phyloP scores from a whole-genome alignment of 441 rosid species.

The Arabidopsis lyrata region DNA sequence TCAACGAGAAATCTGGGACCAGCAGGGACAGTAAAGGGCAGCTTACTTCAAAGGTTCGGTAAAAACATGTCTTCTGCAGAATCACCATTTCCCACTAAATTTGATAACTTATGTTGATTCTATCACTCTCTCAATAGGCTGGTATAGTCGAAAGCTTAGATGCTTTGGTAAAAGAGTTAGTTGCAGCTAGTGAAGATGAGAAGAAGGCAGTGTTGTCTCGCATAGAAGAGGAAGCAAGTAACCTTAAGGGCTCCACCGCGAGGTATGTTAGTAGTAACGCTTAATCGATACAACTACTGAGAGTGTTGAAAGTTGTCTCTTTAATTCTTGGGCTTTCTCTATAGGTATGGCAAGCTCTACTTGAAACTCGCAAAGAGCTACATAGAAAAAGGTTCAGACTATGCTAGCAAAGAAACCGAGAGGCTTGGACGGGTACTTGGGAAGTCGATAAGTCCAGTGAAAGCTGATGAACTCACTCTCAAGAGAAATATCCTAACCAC shows the following conservation, averaged over 20 bases:
- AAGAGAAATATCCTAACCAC: constrained; percentile 80
- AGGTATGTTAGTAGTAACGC: constrained; percentile 53
- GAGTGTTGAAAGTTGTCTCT: constrained; percentile 3
- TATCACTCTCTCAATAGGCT: constrained; percentile 59
- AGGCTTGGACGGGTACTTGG: constrained; percentile 87
- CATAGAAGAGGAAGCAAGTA: constrained; percentile 78
- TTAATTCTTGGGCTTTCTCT: constrained; percentile 5
- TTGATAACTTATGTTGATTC: constrained; percentile 5
- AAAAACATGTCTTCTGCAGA: background rate
- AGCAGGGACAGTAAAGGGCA: constrained; percentile 89
- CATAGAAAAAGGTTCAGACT: constrained; percentile 80
- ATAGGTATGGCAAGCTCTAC: constrained; percentile 81
- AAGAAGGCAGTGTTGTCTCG: constrained; percentile 69
- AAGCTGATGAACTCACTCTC: constrained; percentile 87
- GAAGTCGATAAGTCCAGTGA: constrained; percentile 85
- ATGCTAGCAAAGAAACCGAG: constrained; percentile 76
- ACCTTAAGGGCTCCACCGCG: constrained; percentile 68
- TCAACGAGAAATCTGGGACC: constrained; percentile 82
- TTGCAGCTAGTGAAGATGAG: constrained; percentile 74
- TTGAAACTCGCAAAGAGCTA: constrained; percentile 70
- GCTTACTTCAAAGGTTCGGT: constrained; percentile 67
- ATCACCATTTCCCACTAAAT: background rate
- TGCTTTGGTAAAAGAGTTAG: constrained; percentile 80
- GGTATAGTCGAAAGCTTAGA: constrained; percentile 83
- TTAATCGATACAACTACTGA: background rate